Base-by-base conservation (phyloP, 2,329 filamentous ascomycete genomes). In the Sclerotinia trifoliorum region DNA sequence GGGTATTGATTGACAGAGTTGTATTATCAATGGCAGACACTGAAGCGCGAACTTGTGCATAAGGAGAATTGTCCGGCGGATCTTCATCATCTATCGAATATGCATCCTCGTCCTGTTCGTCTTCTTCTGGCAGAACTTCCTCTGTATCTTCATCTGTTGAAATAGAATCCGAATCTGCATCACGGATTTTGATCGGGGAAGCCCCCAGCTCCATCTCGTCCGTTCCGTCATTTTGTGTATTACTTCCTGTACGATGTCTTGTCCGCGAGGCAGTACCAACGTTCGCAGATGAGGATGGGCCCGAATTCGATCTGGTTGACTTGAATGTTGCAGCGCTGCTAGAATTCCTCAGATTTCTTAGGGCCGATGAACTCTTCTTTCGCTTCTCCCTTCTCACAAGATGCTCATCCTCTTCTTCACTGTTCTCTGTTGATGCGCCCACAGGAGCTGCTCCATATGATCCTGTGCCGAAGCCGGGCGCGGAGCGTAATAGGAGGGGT, bases 1-100 rank as follows among this genome's bases (percentile, higher is more conserved):
- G 92, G 6, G 92, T 94, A 78, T 92, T 93, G 76, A 95, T 93
- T 11, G 91, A 94, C n/a, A 94, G 80, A 3, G 87, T 84, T 21
- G 85, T 88, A 76, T 95, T 87, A 79, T 95, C 92, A 44, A 86
- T 89, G 5, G 91, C 88, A 17, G 90, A 84, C 10, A 95, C 92
- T 0, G 91, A 93, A 56, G 92, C 92, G 68, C 92, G 87, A 49
- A 95, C 92, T 77, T 92, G 89, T 57, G 92, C 83, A 77, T 94
- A 92, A 15, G 89, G 88, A 0, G 90, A 92, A 78, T 93, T 89
- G 76, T 92, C 90, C 21, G 84, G 81, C 17, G 85, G 84, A 70
- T 86, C 80, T 44, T 83, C 80, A 35, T 85, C 83, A 26, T 80
- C 73, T 35, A 79, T 80, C 15, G 77, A 76, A n/a, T 78, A 78